phyloP scores from a whole-genome alignment of 73 alveolate species.

The Durusdinium trenchii region DNA sequence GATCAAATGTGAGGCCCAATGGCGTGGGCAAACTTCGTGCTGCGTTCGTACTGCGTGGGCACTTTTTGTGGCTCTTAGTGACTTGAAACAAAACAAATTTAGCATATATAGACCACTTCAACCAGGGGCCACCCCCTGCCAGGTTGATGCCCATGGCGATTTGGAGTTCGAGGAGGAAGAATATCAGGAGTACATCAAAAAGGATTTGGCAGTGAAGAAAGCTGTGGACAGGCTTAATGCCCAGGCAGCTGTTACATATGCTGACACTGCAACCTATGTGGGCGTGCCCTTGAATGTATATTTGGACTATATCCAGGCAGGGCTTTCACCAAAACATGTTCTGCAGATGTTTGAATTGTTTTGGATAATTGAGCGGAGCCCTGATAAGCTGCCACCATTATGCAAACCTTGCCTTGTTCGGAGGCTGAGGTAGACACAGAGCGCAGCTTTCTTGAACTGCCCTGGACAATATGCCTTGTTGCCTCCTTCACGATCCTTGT shows the following conservation, averaged over 20 bases:
- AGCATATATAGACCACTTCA: too few species aligned
- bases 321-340: not conserved
- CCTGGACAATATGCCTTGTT: slow-evolving; percentile 60
- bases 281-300: slow-evolving; percentile 77
- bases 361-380: too few species aligned
- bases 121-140: too few species aligned
- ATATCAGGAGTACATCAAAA: not conserved
- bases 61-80: too few species aligned
- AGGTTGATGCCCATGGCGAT: not conserved
- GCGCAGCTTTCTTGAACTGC: slow-evolving; percentile 52
- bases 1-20: slow-evolving; percentile 13
- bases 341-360: too few species aligned
- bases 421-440: slow-evolving; percentile 72
- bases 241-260: slow-evolving; percentile 11
- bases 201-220: slow-evolving; percentile 56
- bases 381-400: not conserved
- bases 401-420: not conserved
- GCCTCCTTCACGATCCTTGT: slow-evolving; percentile 44
- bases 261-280: slow-evolving; percentile 49
- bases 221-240: slow-evolving; percentile 72
- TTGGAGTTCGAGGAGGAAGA: slow-evolving; percentile 1
- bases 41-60: too few species aligned
- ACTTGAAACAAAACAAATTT: too few species aligned
- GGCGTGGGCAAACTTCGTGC: too few species aligned
- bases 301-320: slow-evolving; percentile 50